These are phyloP conservation scores for Mycogone perniciosa DNA, from an alignment of 2,329 filamentous ascomycete species.

Conservation along the genomic window DNA sequence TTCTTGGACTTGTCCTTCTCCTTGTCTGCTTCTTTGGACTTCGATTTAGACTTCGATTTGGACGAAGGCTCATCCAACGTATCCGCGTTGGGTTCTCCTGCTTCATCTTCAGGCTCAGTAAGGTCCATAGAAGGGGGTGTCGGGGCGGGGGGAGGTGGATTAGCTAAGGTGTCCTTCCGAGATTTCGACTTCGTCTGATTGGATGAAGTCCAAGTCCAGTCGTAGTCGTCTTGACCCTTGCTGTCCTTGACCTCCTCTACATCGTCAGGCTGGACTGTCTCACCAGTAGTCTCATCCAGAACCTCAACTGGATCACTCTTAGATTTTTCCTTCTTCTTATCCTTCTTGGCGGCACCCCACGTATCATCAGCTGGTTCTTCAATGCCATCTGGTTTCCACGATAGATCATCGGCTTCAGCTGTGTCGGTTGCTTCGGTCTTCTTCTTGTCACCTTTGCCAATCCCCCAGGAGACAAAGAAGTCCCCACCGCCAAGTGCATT, in stretches of 20 bases:
- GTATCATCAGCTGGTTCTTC: conserved; percentile 39
- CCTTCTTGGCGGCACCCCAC: conserved; percentile 30
- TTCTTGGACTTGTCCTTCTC: conserved; percentile 30
- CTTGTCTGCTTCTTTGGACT: conserved; percentile 29
- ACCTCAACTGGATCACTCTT: conserved; percentile 46
- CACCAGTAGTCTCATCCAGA: conserved; percentile 38
- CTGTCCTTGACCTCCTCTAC: conserved; percentile 38
- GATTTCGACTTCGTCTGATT: conserved; percentile 41
- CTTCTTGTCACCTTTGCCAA: conserved; percentile 43
- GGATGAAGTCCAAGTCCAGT: conserved; percentile 39
- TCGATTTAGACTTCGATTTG: conserved; percentile 34
- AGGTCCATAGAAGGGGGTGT: conserved; percentile 42
- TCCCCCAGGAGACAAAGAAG: conserved; percentile 52
- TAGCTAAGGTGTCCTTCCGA: conserved; percentile 31
- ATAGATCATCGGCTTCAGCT: conserved; percentile 20
- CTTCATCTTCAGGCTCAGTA: conserved; percentile 30
- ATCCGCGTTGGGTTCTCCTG: conserved; percentile 31
- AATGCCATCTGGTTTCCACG: conserved; percentile 34
- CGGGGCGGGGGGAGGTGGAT: conserved; percentile 42
- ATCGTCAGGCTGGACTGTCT: conserved; percentile 41
- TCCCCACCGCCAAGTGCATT: conserved; percentile 38
- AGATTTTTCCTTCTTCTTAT: conserved; percentile 41
- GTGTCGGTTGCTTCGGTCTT: conserved; percentile 21
- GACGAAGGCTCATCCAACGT: conserved; percentile 30
- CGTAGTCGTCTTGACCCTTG: conserved; percentile 35